Base-by-base conservation (phyloP, 176 grass and related monocot genomes). In the Stipa capillata region DNA sequence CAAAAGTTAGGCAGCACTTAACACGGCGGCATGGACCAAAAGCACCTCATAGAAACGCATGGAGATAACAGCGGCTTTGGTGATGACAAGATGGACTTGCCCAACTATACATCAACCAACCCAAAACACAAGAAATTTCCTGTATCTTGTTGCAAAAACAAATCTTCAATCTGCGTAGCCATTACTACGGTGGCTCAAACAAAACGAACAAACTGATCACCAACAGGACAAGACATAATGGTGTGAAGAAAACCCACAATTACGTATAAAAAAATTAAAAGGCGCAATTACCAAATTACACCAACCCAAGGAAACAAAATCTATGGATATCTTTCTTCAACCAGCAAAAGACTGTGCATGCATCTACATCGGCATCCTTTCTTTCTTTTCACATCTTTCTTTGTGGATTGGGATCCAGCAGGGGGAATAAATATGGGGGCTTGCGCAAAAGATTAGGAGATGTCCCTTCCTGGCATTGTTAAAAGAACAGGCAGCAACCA, bases 321-420 rank as follows among this genome's bases (percentile, higher is more conserved):
- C 7, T 8, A 37, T 48, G 16, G 20, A 56, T 13, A 66, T 44
- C 34, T 43, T 76, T n/a, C 79, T 43, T 51, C 27, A 45, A 16
- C 31, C 68, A 69, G 73, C 47, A 29, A 32, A 28, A 28, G 35
- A 15, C 5, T 61, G 27, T 59, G 58, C 57, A 32, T 35, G 53
- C 63, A 32, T 82, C 33, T 45, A 76, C 41, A 41, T 7, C 53
- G 1, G 24, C 8, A 4, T 11, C 23, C 23, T 60, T 55, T 86
- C 76, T n/a, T 32, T 73, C 65, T n/a, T n/a, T n/a, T n/a, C 86
- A 86, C 82, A 86, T 82, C 73, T 80, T 84, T 89, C 55, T 51
- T 51, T 53, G 16, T 87, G 77, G 49, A 89, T 81, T 57, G 62
- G 75, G 74, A 67, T 53, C 63, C 34, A n/a, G n/a, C n/a, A 52